Percentiles rank a stretch among this genome's conserved stretches.
These are phyloP conservation scores for Serendipita sp. DNA, from an alignment of 1,284 basidiomycete species.

Conservation along the genomic window DNA sequence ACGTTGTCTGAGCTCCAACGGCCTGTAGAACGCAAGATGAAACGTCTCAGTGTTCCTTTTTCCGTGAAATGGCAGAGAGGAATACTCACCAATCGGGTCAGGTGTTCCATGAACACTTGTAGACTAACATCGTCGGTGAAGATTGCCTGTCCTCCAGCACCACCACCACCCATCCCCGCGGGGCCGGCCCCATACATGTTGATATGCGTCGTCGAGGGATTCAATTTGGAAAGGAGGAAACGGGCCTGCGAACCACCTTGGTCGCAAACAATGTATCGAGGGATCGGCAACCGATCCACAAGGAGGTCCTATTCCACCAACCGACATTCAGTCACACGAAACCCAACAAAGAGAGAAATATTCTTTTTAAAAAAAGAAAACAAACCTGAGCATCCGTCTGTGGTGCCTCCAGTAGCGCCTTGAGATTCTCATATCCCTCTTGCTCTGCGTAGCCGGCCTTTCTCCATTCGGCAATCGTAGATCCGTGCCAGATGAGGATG, in stretches of 20 bases:
- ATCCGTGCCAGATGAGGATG: conserved; percentile 98
- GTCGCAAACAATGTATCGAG: conserved; percentile 95
- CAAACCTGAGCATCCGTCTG: conserved; percentile 49
- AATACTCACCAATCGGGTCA: conserved; percentile 65
- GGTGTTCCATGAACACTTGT: conserved; percentile 92
- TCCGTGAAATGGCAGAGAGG: background rate
- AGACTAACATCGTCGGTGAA: conserved; percentile 98
- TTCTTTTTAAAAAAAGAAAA: conserved; percentile 1
- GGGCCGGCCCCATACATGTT: conserved; percentile 53
- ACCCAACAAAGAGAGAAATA: background rate
- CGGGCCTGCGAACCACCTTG: conserved; percentile 96
- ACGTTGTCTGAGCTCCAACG: conserved; percentile 54
- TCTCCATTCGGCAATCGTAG: conserved; percentile 93
- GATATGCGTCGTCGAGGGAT: conserved; percentile 97
- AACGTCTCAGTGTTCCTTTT: background rate
- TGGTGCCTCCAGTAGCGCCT: conserved; percentile 82
- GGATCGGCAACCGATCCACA: conserved; percentile 90
- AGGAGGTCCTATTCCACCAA: conserved; percentile 60
- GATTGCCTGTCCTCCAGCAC: conserved; percentile 74
- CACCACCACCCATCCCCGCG: conserved; percentile 20
- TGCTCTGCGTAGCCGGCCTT: conserved; percentile 99
- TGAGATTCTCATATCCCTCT: conserved; percentile 98
- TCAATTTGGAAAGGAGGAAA: conserved; percentile 91
- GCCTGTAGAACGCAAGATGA: conserved; percentile 28
- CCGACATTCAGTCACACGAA: background rate